A percentile compares a stretch with the other conserved stretches of the same genome.
phyloP scores from a whole-genome alignment of 1,139 yeast genomes.

The Candida frijolesensis region DNA sequence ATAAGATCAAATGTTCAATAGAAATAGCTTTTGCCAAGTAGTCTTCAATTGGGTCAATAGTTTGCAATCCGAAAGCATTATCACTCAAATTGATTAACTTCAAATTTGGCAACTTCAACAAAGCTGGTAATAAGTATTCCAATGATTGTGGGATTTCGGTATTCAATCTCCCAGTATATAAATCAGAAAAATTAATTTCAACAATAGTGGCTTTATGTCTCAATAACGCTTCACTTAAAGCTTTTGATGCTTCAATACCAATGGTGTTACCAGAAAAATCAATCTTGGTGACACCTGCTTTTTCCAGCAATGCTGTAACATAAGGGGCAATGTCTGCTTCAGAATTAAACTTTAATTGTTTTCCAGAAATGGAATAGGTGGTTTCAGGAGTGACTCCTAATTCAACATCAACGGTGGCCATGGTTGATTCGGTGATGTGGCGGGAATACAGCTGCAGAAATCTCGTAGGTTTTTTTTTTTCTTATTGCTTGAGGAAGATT shows the following conservation, averaged over 20 bases:
- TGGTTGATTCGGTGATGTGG: slow-evolving; percentile 9
- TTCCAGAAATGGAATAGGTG: slow-evolving; percentile 67
- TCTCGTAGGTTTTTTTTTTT: background rate
- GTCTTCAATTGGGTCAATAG: slow-evolving; percentile 84
- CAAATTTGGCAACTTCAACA: slow-evolving; percentile 68
- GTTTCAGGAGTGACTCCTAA: slow-evolving; percentile 33
- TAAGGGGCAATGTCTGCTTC: slow-evolving; percentile 72
- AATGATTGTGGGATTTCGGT: slow-evolving; percentile 92
- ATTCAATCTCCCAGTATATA: slow-evolving; percentile 91
- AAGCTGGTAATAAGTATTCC: slow-evolving; percentile 68
- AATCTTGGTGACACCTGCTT: slow-evolving; percentile 51
- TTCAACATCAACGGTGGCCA: slow-evolving; percentile 29
- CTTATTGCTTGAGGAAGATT: background rate
- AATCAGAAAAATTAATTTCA: slow-evolving; percentile 83
- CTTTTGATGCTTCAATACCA: slow-evolving; percentile 85
- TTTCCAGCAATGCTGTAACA: slow-evolving; percentile 52
- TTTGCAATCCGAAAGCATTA: slow-evolving; percentile 95
- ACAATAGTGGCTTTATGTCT: slow-evolving; percentile 52
- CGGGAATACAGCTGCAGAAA: background rate
- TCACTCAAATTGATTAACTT: slow-evolving; percentile 83
- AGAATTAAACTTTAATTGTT: slow-evolving; percentile 74
- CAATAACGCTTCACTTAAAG: slow-evolving; percentile 62
- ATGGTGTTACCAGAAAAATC: slow-evolving; percentile 93
- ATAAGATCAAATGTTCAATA: slow-evolving; percentile 79
- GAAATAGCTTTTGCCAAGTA: slow-evolving; percentile 77